These are phyloP conservation scores for Fusarium sp. DNA, from an alignment of 2,329 filamentous ascomycete genomes.

Conservation along the genomic window DNA sequence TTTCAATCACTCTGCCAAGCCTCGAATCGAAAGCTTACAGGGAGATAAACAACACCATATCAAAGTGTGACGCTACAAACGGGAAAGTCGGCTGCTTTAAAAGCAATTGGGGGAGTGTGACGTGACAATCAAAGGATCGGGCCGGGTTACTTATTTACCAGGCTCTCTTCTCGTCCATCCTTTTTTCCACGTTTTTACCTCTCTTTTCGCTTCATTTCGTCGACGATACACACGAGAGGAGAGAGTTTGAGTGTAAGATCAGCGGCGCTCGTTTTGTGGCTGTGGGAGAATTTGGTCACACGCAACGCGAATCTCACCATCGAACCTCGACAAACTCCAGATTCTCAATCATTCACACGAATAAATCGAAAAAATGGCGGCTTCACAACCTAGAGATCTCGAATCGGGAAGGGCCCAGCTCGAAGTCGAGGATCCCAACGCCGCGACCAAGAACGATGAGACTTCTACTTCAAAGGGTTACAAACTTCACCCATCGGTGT, in stretches of 20 bases:
- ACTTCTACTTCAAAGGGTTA: constrained; percentile 36
- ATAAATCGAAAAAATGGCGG: constrained; percentile 10
- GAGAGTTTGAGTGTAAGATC: not conserved
- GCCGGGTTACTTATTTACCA: not conserved
- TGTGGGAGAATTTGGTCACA: not conserved
- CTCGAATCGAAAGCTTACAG: not conserved
- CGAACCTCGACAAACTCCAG: not conserved
- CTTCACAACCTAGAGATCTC: not conserved
- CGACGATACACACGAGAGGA: not conserved
- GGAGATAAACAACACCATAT: not conserved
- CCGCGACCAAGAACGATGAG: constrained; percentile 34
- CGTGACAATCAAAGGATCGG: not conserved
- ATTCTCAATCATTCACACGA: not conserved
- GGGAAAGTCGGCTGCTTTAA: not conserved
- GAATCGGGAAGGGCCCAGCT: not conserved
- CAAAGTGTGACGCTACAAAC: not conserved
- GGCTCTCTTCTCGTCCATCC: not conserved
- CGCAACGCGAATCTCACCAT: not conserved
- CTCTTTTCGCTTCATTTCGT: not conserved
- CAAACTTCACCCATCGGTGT: constrained; percentile 48
- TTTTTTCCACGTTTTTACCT: not conserved
- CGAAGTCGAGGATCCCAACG: not conserved
- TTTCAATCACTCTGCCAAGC: not conserved
- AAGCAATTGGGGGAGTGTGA: not conserved
- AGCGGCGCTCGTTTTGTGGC: not conserved